These are phyloP conservation scores for Monosporascus sp. DNA, from an alignment of 2,329 filamentous ascomycete species.

Conservation along the genomic window DNA sequence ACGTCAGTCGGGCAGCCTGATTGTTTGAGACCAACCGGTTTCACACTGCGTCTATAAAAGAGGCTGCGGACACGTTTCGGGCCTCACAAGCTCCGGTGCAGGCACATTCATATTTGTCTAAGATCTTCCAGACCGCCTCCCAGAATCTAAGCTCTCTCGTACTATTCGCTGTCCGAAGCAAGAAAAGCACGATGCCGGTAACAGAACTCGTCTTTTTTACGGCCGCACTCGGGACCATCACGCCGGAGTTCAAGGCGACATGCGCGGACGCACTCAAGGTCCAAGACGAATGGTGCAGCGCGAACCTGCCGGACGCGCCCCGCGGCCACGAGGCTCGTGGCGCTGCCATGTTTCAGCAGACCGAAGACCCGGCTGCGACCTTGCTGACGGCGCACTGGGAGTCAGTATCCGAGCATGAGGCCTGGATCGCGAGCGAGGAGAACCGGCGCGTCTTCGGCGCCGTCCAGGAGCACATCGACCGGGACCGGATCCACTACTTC, in stretches of 20 bases:
- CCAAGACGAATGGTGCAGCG: conserved; percentile 37
- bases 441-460: conserved; percentile 32
- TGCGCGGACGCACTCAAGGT: conserved; percentile 26
- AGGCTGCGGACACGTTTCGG: too few relatives aligned
- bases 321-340: conserved; percentile 30
- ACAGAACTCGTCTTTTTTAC: conserved; percentile 24
- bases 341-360: conserved; percentile 28
- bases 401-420: conserved; percentile 33
- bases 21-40: too few relatives aligned
- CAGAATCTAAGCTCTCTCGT: too few relatives aligned
- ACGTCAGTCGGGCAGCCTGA: too few relatives aligned
- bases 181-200: conserved; percentile 14
- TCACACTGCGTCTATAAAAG: too few relatives aligned
- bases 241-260: conserved; percentile 26
- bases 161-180: not conserved
- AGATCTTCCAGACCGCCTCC: too few relatives aligned
- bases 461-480: conserved; percentile 29
- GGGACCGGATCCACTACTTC: conserved; percentile 32
- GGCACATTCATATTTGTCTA: too few relatives aligned
- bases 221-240: conserved; percentile 20
- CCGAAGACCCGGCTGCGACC: conserved; percentile 31
- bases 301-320: conserved; percentile 29
- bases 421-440: conserved; percentile 39
- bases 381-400: conserved; percentile 43
- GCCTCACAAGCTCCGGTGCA: too few relatives aligned